Conservation (phyloP, 306 rosid genomes). For the Sechiopsis laciniata region DNA sequence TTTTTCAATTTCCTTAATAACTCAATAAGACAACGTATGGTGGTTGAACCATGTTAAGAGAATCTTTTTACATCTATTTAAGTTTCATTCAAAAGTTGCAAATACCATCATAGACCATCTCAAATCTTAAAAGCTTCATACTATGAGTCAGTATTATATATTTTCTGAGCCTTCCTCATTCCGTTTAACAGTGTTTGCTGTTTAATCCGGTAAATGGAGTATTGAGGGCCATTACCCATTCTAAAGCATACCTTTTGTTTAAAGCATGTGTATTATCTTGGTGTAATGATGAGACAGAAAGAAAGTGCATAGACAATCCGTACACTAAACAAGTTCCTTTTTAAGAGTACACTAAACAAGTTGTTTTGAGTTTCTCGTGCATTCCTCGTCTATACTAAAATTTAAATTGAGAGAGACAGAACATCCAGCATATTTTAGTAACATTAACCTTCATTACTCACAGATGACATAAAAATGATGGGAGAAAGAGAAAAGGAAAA, state of each 20-base stretch:
- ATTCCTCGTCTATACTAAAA: not conserved
- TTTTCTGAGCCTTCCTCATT: not conserved
- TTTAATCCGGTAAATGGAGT: not conserved
- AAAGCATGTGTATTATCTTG: not conserved
- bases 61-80: not conserved
- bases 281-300: not conserved
- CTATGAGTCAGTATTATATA: not conserved
- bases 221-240: not conserved
- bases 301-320: not conserved
- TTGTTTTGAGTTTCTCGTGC: slow-evolving; percentile 3
- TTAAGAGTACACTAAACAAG: not conserved
- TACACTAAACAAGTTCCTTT: slow-evolving; percentile 2
- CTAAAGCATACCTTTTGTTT: not conserved
- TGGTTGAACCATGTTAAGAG: not conserved
- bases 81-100: not conserved
- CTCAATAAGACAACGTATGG: not conserved
- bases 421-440: not conserved
- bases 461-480: not conserved
- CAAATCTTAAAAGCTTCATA: slow-evolving; percentile 7
- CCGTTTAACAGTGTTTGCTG: not conserved
- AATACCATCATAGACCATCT: not conserved
- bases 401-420: not conserved
- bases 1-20: not conserved
- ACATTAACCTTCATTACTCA: slow-evolving; percentile 6
- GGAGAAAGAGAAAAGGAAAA: not conserved